Evolutionary conservation across 2,329 filamentous ascomycete species (phyloP).

Genomic region (Claviceps monticola): DNA sequence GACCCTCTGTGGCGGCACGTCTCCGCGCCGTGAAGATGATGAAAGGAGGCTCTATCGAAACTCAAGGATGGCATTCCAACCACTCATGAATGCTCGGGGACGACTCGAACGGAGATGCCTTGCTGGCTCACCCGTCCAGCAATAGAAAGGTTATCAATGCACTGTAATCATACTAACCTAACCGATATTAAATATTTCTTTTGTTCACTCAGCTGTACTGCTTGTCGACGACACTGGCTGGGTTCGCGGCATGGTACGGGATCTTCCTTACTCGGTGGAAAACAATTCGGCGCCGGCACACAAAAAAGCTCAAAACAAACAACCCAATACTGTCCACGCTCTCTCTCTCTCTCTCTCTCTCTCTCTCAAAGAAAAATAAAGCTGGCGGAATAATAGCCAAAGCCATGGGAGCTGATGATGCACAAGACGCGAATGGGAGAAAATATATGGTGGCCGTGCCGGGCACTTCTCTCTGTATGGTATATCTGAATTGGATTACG

Average conservation of each 20-base stretch:
- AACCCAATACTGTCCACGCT: too few species aligned
- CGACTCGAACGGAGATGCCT: neutral
- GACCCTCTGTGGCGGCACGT: neutral
- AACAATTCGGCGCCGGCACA: neutral
- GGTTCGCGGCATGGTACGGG: neutral
- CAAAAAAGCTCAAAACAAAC: neutral
- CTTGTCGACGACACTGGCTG: neutral
- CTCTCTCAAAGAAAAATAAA: too few species aligned
- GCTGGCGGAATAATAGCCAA: too few species aligned
- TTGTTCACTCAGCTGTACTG: neutral
- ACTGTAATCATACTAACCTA: constrained; percentile 6
- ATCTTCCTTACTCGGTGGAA: too few species aligned
- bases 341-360: too few species aligned
- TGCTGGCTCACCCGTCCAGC: neutral
- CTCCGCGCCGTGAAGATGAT: neutral
- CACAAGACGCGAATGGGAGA: too few species aligned
- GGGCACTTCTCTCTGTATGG: too few species aligned
- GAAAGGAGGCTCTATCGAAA: neutral
- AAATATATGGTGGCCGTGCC: too few species aligned
- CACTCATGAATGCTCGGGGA: neutral
- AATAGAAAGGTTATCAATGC: neutral
- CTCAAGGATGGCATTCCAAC: neutral
- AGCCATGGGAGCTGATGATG: too few species aligned
- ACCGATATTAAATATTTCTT: constrained; percentile 1
- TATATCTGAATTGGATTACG: too few species aligned